Conservation (phyloP, 2,329 filamentous ascomycete genomes). For the Colletotrichum sp. region DNA sequence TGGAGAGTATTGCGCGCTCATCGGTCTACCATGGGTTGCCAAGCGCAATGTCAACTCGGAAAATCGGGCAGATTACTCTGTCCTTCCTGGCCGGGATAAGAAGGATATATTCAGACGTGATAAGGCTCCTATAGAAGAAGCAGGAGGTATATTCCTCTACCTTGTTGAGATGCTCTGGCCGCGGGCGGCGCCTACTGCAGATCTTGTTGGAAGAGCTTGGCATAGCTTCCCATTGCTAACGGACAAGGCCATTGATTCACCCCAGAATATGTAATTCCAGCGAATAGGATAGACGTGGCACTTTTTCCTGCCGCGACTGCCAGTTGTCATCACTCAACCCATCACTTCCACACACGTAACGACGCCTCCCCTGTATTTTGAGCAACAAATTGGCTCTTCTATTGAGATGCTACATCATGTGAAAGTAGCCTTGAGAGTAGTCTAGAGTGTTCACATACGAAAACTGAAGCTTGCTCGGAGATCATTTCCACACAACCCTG, state of each 20-base stretch:
- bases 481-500: background rate
- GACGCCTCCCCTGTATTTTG: background rate
- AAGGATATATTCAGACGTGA: background rate
- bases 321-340: background rate
- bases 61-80: background rate
- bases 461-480: background rate
- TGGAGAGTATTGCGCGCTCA: background rate
- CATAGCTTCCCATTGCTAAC: background rate
- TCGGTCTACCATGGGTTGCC: background rate
- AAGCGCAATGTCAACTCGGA: background rate
- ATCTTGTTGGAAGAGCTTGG: background rate
- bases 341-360: no score
- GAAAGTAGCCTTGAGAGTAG: background rate
- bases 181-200: background rate
- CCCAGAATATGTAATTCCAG: background rate
- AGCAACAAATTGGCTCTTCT: background rate
- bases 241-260: background rate
- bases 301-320: background rate
- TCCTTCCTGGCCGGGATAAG: background rate
- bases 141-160: background rate
- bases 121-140: background rate
- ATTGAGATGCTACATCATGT: background rate
- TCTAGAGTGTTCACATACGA: background rate
- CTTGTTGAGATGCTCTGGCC: background rate
- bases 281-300: background rate